A percentile compares a stretch with the other conserved stretches of the same genome.
These are phyloP conservation scores for Plasmodium gaboni DNA, from an alignment of 169 alveolate genomes.

Conservation along the genomic window DNA sequence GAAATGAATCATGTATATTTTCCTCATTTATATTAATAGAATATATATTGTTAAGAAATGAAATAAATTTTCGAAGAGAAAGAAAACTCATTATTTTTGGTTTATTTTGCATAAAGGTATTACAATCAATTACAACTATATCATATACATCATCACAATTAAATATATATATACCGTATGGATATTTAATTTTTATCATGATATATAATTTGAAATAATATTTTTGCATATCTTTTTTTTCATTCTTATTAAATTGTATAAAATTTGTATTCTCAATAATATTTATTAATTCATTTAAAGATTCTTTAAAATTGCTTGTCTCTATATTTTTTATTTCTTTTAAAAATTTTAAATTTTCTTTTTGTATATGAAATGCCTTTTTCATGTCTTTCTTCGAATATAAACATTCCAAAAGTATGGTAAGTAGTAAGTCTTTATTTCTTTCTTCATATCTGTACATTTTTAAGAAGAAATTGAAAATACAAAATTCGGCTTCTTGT, in stretches of 20 bases:
- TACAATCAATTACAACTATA: slow-evolving; percentile 63
- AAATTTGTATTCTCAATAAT: slow-evolving; percentile 58
- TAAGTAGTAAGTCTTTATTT: slow-evolving; percentile 45
- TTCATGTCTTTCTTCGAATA: slow-evolving; percentile 45
- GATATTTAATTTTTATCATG: slow-evolving; percentile 42
- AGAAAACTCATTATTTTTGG: slow-evolving; percentile 66
- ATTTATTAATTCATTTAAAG: slow-evolving; percentile 60
- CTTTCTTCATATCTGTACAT: slow-evolving; percentile 71
- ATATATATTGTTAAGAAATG: slow-evolving; percentile 38
- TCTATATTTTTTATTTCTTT: slow-evolving; percentile 71
- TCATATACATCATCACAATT: slow-evolving; percentile 68
- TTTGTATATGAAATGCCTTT: slow-evolving; percentile 26
- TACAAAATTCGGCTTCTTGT: slow-evolving; percentile 56
- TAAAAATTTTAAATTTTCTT: slow-evolving; percentile 45
- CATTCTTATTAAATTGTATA: slow-evolving; percentile 14
- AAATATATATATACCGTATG: slow-evolving; percentile 41
- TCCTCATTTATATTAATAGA: slow-evolving; percentile 39
- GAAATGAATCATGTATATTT: slow-evolving; percentile 40
- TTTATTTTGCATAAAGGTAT: slow-evolving; percentile 38
- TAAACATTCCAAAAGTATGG: slow-evolving; percentile 54
- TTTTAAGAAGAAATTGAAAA: slow-evolving; percentile 60
- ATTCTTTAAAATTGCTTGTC: slow-evolving; percentile 51
- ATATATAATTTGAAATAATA: slow-evolving; percentile 60
- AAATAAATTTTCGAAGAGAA: slow-evolving; percentile 53
- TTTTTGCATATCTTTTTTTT: slow-evolving; percentile 10